Evolutionary conservation across 805 yeast species (phyloP).

Genomic region (Helenozyma baotianmanensis): DNA sequence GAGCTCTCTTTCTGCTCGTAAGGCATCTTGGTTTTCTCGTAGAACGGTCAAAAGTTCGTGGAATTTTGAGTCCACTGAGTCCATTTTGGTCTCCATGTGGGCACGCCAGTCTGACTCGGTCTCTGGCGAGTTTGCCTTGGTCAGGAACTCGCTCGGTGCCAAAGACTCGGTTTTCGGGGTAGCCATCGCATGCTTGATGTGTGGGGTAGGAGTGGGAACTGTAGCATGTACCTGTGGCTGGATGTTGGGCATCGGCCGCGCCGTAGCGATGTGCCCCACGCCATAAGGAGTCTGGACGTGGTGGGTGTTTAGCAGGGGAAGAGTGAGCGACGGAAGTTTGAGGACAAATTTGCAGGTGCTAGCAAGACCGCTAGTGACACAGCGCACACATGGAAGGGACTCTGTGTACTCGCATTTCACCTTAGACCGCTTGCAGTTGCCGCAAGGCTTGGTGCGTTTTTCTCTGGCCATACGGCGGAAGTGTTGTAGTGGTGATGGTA

Average conservation of each 20-base stretch:
- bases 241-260: slow-evolving; percentile 7
- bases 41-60: slow-evolving; percentile 34
- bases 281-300: slow-evolving; percentile 1
- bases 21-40: slow-evolving; percentile 26
- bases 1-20: slow-evolving; percentile 19
- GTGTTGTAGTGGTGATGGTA: too few relatives aligned
- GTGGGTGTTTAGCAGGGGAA: slow-evolving; percentile 18
- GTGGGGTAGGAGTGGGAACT: neutral
- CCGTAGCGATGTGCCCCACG: neutral
- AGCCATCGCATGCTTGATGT: too few relatives aligned
- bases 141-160: neutral
- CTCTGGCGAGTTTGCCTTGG: neutral
- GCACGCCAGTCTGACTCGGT: slow-evolving; percentile 27
- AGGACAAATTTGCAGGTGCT: slow-evolving; percentile 50
- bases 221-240: slow-evolving; percentile 1
- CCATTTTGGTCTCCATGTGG: slow-evolving; percentile 31
- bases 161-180: too few relatives aligned
- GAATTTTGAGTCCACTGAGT: slow-evolving; percentile 34
- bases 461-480: slow-evolving; percentile 27
- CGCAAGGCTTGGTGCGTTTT: slow-evolving; percentile 55
- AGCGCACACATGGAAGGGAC: slow-evolving; percentile 53
- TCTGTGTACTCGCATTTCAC: slow-evolving; percentile 54
- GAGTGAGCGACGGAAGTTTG: slow-evolving; percentile 42
- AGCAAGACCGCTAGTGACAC: slow-evolving; percentile 45
- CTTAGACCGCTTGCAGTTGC: slow-evolving; percentile 57